phyloP scores from a whole-genome alignment of 306 rosid genomes.

The Quercus robur region DNA sequence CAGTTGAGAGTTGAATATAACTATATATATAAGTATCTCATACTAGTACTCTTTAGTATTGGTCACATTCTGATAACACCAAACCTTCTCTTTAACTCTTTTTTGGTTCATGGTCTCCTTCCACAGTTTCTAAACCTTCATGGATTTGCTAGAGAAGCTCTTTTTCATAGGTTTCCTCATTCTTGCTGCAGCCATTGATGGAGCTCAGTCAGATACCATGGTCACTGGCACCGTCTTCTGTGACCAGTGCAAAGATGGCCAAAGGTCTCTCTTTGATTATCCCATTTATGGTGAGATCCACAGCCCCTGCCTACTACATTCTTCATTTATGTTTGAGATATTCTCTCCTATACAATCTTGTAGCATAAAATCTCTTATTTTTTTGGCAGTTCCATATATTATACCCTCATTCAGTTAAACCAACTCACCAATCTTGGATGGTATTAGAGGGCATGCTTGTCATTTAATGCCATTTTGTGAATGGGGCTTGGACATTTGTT shows the following conservation, averaged over 20 bases:
- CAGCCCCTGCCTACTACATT: not conserved
- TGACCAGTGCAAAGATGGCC: conserved; percentile 94
- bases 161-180: conserved; percentile 37
- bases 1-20: conserved; percentile 59
- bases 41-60: not conserved
- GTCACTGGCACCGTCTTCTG: conserved; percentile 84
- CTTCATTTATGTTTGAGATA: not conserved
- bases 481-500: not conserved
- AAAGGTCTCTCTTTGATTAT: conserved; percentile 65
- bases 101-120: not conserved
- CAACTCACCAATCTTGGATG: not conserved
- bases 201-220: conserved; percentile 46
- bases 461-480: not conserved
- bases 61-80: conserved; percentile 27
- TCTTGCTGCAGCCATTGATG: conserved; percentile 42
- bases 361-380: too few species aligned
- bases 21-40: not conserved
- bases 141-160: conserved; percentile 46
- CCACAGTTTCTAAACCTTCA: conserved; percentile 33
- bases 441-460: not conserved
- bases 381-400: not conserved
- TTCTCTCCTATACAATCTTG: not conserved
- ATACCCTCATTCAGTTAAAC: not conserved
- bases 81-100: conserved; percentile 18
- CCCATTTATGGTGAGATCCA: conserved; percentile 66